Evolutionary conservation across 2,329 filamentous ascomycete species (phyloP).

Genomic region (Plenodomus tracheiphilus): DNA sequence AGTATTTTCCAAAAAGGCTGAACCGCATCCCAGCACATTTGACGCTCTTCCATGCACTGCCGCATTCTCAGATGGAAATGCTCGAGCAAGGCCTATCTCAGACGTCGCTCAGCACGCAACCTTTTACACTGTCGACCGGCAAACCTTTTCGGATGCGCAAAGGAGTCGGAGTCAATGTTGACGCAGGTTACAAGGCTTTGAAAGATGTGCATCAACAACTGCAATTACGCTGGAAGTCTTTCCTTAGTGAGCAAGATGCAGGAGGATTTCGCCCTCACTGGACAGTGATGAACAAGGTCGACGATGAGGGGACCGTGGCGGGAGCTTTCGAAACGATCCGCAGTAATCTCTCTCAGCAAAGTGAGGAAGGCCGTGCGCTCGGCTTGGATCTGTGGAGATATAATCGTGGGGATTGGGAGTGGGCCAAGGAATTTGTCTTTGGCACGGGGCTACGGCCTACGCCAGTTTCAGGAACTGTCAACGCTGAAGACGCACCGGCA

Average conservation of each 20-base stretch:
- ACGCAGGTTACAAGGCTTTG: slow-evolving; percentile 36
- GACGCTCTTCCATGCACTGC: slow-evolving; percentile 52
- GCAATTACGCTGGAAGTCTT: slow-evolving; percentile 41
- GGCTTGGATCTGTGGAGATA: slow-evolving; percentile 50
- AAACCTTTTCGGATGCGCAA: slow-evolving; percentile 47
- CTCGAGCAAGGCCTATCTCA: slow-evolving; percentile 41
- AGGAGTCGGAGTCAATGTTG: slow-evolving; percentile 46
- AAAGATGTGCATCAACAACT: slow-evolving; percentile 43
- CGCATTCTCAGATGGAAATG: slow-evolving; percentile 42
- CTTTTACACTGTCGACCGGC: slow-evolving; percentile 45
- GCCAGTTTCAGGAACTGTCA: not conserved
- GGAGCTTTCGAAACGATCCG: slow-evolving; percentile 43
- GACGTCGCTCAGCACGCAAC: slow-evolving; percentile 31
- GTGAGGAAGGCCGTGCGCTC: slow-evolving; percentile 39
- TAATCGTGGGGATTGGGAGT: slow-evolving; percentile 48
- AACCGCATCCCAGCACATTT: slow-evolving; percentile 51
- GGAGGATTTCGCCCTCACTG: slow-evolving; percentile 48
- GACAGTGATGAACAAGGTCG: slow-evolving; percentile 54
- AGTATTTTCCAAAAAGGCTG: slow-evolving; percentile 48
- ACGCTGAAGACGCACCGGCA: slow-evolving; percentile 2
- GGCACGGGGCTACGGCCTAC: slow-evolving; percentile 1
- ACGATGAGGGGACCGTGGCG: slow-evolving; percentile 44
- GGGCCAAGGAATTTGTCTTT: slow-evolving; percentile 44
- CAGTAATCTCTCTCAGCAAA: slow-evolving; percentile 33
- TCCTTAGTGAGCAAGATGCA: slow-evolving; percentile 50